Conservation (phyloP, 129 eudicot species). For the Lactuca saligna region DNA sequence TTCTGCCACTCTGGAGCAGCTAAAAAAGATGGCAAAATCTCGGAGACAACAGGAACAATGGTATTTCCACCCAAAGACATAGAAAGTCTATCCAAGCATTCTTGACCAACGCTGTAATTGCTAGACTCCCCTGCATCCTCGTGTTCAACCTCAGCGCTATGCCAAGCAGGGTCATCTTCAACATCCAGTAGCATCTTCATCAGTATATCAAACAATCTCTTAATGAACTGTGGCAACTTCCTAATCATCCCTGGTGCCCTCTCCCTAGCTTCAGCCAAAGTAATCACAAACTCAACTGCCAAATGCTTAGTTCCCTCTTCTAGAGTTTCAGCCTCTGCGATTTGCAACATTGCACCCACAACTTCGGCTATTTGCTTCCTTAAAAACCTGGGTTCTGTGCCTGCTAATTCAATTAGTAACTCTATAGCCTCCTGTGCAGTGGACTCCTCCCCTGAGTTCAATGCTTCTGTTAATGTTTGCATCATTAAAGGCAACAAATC, state of each 20-base stretch:
- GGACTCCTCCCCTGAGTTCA: slow-evolving; percentile 64
- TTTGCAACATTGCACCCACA: slow-evolving; percentile 85
- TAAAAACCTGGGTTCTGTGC: slow-evolving; percentile 86
- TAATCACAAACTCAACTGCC: slow-evolving; percentile 73
- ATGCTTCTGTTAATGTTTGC: slow-evolving; percentile 80
- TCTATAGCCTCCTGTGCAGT: slow-evolving; percentile 91
- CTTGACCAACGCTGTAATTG: slow-evolving; percentile 75
- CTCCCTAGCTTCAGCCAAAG: slow-evolving; percentile 74
- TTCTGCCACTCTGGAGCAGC: slow-evolving; percentile 80
- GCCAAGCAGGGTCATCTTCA: slow-evolving; percentile 77
- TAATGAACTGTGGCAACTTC: slow-evolving; percentile 72
- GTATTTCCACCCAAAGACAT: slow-evolving; percentile 76
- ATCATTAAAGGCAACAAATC: slow-evolving; percentile 88
- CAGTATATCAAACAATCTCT: slow-evolving; percentile 54
- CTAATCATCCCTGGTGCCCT: slow-evolving; percentile 88
- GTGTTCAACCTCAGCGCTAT: slow-evolving; percentile 55
- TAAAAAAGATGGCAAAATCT: slow-evolving; percentile 57
- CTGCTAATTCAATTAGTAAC: slow-evolving; percentile 84
- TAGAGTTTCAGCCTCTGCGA: slow-evolving; percentile 77
- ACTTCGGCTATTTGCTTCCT: slow-evolving; percentile 80
- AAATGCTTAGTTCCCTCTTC: slow-evolving; percentile 85
- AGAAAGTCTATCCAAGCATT: slow-evolving; percentile 71
- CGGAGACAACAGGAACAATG: slow-evolving; percentile 69
- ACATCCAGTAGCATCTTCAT: slow-evolving; percentile 77
- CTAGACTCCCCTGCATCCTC: slow-evolving; percentile 81